Conservation (phyloP, 1,139 yeast genomes). For the Pichiaceae sp. region DNA sequence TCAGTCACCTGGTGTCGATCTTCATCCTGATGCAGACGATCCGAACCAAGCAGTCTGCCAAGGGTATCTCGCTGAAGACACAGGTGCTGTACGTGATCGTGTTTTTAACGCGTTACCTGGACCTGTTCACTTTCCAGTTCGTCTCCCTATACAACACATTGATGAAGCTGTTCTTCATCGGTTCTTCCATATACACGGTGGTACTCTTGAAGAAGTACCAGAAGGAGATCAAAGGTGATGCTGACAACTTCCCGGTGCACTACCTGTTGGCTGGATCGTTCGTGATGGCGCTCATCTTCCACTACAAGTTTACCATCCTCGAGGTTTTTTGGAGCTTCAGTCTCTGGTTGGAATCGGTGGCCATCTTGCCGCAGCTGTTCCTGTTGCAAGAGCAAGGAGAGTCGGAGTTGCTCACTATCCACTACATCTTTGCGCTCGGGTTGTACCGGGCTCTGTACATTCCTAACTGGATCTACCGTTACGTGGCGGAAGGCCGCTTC, state of each 20-base stretch:
- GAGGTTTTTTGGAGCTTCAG: constrained; percentile 75
- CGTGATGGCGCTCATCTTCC: constrained; percentile 55
- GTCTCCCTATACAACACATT: constrained; percentile 65
- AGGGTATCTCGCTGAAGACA: constrained; percentile 85
- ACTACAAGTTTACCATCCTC: constrained; percentile 49
- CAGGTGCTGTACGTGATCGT: constrained; percentile 75
- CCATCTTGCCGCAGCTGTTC: constrained; percentile 86
- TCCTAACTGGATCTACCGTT: constrained; percentile 93
- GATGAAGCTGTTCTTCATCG: constrained; percentile 77
- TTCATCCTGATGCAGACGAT: constrained; percentile 69
- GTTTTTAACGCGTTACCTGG: constrained; percentile 67
- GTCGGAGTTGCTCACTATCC: constrained; percentile 80
- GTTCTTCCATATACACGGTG: constrained; percentile 67
- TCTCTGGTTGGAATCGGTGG: constrained; percentile 83
- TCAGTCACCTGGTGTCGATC: constrained; percentile 77
- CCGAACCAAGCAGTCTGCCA: constrained; percentile 53
- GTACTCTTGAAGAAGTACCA: constrained; percentile 62
- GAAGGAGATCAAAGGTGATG: constrained; percentile 36
- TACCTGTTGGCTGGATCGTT: constrained; percentile 62
- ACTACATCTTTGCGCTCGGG: constrained; percentile 91
- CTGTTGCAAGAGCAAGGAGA: constrained; percentile 86
- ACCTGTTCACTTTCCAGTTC: constrained; percentile 45
- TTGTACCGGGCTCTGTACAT: constrained; percentile 80
- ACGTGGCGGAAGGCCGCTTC: constrained; percentile 54
- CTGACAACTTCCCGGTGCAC: constrained; percentile 69